Conservation (phyloP, 306 rosid species). For the Ceratonia siliqua region DNA sequence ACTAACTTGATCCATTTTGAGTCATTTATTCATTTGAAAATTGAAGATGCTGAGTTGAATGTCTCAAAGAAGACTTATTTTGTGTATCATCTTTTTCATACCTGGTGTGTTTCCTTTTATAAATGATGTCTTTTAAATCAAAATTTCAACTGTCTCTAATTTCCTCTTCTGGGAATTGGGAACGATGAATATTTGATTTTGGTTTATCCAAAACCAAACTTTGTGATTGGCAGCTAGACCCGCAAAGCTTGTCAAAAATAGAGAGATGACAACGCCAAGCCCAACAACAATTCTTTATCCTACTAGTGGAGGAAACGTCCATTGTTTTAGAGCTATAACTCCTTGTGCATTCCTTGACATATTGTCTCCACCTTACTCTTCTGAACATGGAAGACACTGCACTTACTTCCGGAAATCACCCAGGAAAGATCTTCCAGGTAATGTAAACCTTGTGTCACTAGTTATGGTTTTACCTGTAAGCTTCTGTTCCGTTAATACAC, state of each 20-base stretch:
- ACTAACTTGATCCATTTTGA: background rate
- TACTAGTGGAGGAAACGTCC: slow-evolving; percentile 88
- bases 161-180: background rate
- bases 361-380: slow-evolving; percentile 85
- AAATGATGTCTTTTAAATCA: background rate
- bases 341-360: slow-evolving; percentile 97
- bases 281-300: slow-evolving; percentile 88
- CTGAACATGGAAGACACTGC: slow-evolving; percentile 85
- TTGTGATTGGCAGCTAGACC: slow-evolving; percentile 71
- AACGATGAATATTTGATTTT: background rate
- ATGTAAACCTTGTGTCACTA: background rate
- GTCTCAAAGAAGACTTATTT: background rate
- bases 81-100: background rate
- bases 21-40: background rate
- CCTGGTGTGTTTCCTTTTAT: background rate
- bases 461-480: background rate
- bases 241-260: slow-evolving; percentile 75
- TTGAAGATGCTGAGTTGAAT: background rate
- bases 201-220: slow-evolving; percentile 29
- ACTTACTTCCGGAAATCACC: slow-evolving; percentile 78
- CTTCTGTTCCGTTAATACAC: background rate
- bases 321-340: slow-evolving; percentile 80
- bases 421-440: slow-evolving; percentile 76
- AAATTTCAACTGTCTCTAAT: background rate
- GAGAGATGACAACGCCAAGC: slow-evolving; percentile 76